These are phyloP conservation scores for Geoglossum glabrum DNA, from an alignment of 495 filamentous ascomycete genomes.

Conservation along the genomic window DNA sequence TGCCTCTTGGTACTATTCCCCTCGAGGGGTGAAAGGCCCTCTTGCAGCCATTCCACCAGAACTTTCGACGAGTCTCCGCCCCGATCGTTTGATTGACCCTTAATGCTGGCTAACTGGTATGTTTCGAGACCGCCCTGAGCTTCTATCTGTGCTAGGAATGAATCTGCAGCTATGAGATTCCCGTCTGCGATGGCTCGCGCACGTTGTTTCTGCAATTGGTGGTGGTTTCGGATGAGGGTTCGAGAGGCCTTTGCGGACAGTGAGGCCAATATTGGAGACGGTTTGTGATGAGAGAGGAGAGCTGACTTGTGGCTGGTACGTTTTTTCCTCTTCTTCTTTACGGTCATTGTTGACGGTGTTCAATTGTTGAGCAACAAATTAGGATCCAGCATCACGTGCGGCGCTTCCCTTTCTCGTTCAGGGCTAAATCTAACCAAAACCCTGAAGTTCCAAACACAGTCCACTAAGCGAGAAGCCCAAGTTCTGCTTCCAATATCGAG, in stretches of 20 bases:
- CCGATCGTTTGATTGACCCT: constrained; percentile 63
- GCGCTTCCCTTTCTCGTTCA: neutral
- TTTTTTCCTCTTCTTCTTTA: constrained; percentile 25
- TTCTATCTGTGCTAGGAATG: constrained; percentile 39
- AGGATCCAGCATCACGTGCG: neutral
- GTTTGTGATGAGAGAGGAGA: neutral
- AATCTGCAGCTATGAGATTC: constrained; percentile 32
- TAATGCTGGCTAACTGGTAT: constrained; percentile 79
- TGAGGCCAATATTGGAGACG: constrained; percentile 14
- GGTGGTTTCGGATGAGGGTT: constrained; percentile 64
- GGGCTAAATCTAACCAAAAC: neutral
- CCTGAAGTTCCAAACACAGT: neutral
- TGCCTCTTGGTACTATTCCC: neutral
- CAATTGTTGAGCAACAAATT: neutral
- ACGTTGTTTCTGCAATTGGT: constrained; percentile 60
- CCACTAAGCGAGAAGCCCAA: constrained; percentile 1
- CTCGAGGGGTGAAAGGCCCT: neutral
- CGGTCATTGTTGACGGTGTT: constrained; percentile 33
- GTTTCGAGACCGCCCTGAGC: constrained; percentile 55
- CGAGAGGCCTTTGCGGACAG: constrained; percentile 67
- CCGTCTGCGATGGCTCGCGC: constrained; percentile 43
- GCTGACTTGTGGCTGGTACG: neutral
- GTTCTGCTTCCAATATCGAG: neutral
- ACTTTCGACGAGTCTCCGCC: constrained; percentile 82
- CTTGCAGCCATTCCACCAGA: constrained; percentile 65